Conservation (phyloP, 768 basidiomycete species). For the Panaeolus cyanescens region DNA sequence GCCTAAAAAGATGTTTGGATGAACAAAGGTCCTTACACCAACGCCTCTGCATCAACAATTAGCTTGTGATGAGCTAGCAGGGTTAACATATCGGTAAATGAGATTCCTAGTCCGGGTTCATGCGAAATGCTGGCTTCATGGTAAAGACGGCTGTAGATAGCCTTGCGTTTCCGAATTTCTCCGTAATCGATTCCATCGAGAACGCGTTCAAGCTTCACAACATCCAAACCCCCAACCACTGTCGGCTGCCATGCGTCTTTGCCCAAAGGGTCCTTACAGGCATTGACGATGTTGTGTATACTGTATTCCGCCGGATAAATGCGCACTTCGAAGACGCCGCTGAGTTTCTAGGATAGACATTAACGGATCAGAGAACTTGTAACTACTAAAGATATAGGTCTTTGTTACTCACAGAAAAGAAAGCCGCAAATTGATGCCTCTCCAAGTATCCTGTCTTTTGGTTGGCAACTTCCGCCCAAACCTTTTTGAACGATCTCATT, state of each 20-base stretch:
- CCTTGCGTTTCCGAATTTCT: conserved; percentile 65
- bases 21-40: conserved; percentile 61
- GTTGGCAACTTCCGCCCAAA: conserved; percentile 87
- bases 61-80: conserved; percentile 90
- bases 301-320: conserved; percentile 78
- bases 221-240: conserved; percentile 57
- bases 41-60: conserved; percentile 85
- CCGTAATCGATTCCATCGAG: conserved; percentile 67
- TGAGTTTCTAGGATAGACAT: conserved; percentile 60
- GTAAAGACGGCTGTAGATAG: conserved; percentile 74
- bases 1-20: neutral
- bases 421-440: conserved; percentile 67
- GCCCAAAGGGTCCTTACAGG: conserved; percentile 41
- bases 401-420: conserved; percentile 70
- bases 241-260: conserved; percentile 33
- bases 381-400: neutral
- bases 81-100: conserved; percentile 87
- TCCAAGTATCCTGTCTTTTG: conserved; percentile 78
- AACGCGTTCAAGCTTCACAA: conserved; percentile 57
- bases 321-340: conserved; percentile 85
- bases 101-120: conserved; percentile 76
- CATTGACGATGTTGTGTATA: conserved; percentile 57
- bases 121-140: conserved; percentile 84
- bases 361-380: conserved; percentile 9
- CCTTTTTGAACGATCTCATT: conserved; percentile 93